Evolutionary conservation across 352 stramenopile genomes (phyloP), one percentile per base, ranked within the genome.

Genomic region (Phytopythium cucurbitacearum): DNA sequence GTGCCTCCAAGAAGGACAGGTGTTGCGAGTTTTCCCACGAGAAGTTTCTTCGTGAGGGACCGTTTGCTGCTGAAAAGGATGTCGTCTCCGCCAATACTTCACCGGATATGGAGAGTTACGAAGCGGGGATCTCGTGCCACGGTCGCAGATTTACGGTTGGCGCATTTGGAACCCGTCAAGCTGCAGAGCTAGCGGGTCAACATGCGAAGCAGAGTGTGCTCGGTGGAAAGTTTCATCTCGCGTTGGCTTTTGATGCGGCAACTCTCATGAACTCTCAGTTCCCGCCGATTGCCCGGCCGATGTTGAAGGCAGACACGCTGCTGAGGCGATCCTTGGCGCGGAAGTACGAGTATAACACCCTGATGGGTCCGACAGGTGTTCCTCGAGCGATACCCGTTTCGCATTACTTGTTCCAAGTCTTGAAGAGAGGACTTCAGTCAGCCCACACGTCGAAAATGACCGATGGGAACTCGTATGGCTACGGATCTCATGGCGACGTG

Each of bases 111-210:
- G 75, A 86, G 32, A 76, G 67, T 40, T 71, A 72, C 13, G 76
- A 84, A 41, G 62, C 78, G 9, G 51, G 67, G 4, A 62, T 85
- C 39, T 57, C 45, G 13, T 85, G 77, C 46, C 48, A 61, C 39
- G 78, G 78, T 4, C 71, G 78, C 15, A 71, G 67, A 40, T 87
- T 72, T 53, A 72, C 56, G 34, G 46, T 89, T 1, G 79, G 79
- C 0, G 75, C 76, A 12, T 89, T 87, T 36, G 46, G 54, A 13
- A 60, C 69, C 1, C 69, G 69, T 9, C 60, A 71, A 13, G 70
- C 82, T 48, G 78, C 76, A 6, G 69, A 89, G 59, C 62, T 42
- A 9, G 65, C 69, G 16, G 59, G 82, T 11, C 60, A 79, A 32
- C 54, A 62, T 34, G 75, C 70, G 3, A 71, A 82, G 11, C 45